Evolutionary conservation across 257 asterid genomes (phyloP), one percentile per base, ranked within the genome.

Genomic region (Rauvolfia tetraphylla): DNA sequence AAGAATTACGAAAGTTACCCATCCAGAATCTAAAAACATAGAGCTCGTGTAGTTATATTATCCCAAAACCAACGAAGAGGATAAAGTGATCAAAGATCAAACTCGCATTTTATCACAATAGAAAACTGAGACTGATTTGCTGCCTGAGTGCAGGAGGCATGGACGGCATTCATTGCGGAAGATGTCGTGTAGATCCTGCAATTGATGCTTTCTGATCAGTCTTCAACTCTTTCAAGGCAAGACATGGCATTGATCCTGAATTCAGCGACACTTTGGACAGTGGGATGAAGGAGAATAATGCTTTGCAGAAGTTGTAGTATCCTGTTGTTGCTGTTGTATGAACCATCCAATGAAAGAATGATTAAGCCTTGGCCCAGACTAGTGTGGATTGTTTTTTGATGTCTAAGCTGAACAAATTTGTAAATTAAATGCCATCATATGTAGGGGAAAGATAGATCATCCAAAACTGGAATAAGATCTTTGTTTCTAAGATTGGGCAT

Each of bases 101-200:
- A n/a, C n/a, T n/a, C n/a, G n/a, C n/a, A n/a, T n/a, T n/a, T n/a
- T n/a, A n/a, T n/a, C n/a, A n/a, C n/a, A n/a, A n/a, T n/a, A n/a
- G n/a, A n/a, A 7, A 15, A 9, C 0, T 53, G 34, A 8, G 53
- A 44, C 4, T 49, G 49, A 67, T 76, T 58, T 17, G 59, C 36
- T 17, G n/a, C 54, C 29, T 71, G 68, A 14, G 70, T 83, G 81
- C 42, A 91, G 97, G 96, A 88, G 79, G 93, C 96, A 12, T 91
- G 97, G 97, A 81, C 88, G 71, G 88, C 89, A 63, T 87, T 86
- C 75, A 57, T 84, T 73, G 83, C 92, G 42, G 83, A 80, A 74
- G 91, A 84, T 76, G 88, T 72, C 58, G 71, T 46, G 10, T 67
- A 67, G 72, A 18, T 31, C n/a, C 63, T 72, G 62, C 22, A 75